Conservation (phyloP, 768 basidiomycete species). For the Leucocoprinus birnbaumii region DNA sequence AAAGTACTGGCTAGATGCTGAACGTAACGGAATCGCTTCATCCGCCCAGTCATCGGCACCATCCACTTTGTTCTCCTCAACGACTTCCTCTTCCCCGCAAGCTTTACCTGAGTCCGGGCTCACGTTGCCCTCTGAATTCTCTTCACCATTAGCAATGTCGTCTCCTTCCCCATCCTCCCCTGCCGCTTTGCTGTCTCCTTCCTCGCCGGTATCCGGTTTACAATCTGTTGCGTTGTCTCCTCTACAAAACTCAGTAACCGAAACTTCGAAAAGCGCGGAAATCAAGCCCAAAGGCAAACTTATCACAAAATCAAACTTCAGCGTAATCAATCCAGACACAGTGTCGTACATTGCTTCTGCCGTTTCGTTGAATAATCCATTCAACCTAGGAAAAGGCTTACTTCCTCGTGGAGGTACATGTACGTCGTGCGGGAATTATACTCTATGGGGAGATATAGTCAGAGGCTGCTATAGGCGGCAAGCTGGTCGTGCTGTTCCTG, state of each 20-base stretch:
- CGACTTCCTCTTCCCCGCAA: background rate
- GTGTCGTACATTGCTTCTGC: background rate
- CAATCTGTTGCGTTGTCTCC: background rate
- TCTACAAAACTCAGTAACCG: background rate
- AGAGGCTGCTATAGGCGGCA: slow-evolving; percentile 57
- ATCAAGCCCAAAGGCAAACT: too few relatives aligned
- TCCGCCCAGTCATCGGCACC: background rate
- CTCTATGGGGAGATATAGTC: slow-evolving; percentile 69
- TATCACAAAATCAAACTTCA: too few relatives aligned
- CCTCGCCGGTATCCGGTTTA: background rate
- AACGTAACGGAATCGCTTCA: background rate
- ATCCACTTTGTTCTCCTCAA: background rate
- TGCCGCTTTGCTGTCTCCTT: background rate
- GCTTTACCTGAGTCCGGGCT: slow-evolving; percentile 5
- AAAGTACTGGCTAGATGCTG: slow-evolving; percentile 34
- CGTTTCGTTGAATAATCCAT: background rate
- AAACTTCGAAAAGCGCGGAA: background rate
- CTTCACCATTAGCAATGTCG: slow-evolving; percentile 3
- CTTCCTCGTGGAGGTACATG: slow-evolving; percentile 67
- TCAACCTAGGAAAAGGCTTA: slow-evolving; percentile 21
- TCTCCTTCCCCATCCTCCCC: slow-evolving; percentile 12
- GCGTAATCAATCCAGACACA: too few relatives aligned
- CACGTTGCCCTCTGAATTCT: background rate
- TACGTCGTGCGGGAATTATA: slow-evolving; percentile 46
- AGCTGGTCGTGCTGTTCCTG: slow-evolving; percentile 26